Conservation (phyloP, 176 grass and related monocot species). For the Olyra latifolia region DNA sequence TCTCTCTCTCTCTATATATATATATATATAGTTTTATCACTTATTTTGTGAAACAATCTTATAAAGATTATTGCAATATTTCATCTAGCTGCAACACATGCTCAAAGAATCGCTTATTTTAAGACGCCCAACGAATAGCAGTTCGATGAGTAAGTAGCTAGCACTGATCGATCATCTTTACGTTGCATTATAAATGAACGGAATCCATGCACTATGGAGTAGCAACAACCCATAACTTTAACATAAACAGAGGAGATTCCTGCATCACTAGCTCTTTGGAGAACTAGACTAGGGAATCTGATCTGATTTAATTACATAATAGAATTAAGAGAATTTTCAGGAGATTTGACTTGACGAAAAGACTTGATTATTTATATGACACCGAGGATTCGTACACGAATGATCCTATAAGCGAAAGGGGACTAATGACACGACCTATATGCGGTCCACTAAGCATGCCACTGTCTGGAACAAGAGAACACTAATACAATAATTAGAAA, state of each 20-base stretch:
- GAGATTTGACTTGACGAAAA: not conserved
- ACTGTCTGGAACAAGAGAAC: not conserved
- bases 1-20: too few relatives aligned
- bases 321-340: not conserved
- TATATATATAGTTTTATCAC: too few relatives aligned
- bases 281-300: not conserved
- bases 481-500: not conserved
- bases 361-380: slow-evolving; percentile 14
- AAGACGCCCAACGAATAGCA: not conserved
- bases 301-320: not conserved
- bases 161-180: not conserved
- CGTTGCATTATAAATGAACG: not conserved
- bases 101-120: not conserved
- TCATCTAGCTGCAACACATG: not conserved
- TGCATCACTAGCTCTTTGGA: slow-evolving; percentile 9
- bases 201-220: not conserved
- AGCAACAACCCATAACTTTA: not conserved
- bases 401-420: slow-evolving; percentile 4
- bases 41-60: not conserved
- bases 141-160: not conserved
- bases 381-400: not conserved
- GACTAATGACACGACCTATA: slow-evolving; percentile 23
- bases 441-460: slow-evolving; percentile 37
- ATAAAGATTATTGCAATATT: not conserved
- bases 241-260: slow-evolving; percentile 4